Percentiles rank a stretch among this genome's conserved stretches.
Conservation (phyloP, 1,139 yeast genomes). For the Candida sanyaensis region DNA sequence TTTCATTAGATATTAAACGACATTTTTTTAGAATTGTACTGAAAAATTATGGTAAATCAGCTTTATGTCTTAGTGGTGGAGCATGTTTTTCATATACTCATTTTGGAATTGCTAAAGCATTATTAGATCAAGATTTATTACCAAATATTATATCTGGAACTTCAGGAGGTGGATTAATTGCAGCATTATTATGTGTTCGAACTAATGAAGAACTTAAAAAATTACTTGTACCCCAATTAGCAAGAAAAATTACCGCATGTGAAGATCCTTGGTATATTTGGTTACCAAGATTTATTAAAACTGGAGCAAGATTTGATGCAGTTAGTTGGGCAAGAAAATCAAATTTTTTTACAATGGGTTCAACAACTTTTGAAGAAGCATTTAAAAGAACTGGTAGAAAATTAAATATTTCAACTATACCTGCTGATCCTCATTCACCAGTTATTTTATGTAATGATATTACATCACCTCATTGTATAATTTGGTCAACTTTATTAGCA, state of each 20-base stretch:
- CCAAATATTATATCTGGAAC: constrained; percentile 79
- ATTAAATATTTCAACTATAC: constrained; percentile 74
- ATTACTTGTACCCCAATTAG: constrained; percentile 61
- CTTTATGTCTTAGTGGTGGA: constrained; percentile 77
- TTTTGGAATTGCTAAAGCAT: constrained; percentile 74
- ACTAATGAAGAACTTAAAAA: constrained; percentile 64
- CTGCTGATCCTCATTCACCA: constrained; percentile 82
- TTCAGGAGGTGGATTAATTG: constrained; percentile 82
- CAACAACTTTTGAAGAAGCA: constrained; percentile 72
- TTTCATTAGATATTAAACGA: constrained; percentile 45
- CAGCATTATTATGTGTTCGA: constrained; percentile 71
- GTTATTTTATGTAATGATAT: constrained; percentile 75
- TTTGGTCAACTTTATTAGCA: constrained; percentile 77
- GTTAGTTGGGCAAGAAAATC: constrained; percentile 72
- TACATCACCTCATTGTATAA: constrained; percentile 80
- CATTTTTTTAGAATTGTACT: constrained; percentile 58
- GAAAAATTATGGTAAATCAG: constrained; percentile 72
- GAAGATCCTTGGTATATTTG: constrained; percentile 64
- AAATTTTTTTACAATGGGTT: constrained; percentile 71
- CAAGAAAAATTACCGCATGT: constrained; percentile 70
- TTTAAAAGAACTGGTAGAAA: constrained; percentile 67
- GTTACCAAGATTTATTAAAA: constrained; percentile 65
- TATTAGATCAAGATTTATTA: constrained; percentile 63
- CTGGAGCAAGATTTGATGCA: constrained; percentile 81
- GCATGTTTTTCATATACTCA: constrained; percentile 80